Evolutionary conservation across 2,329 filamentous ascomycete genomes (phyloP).

Genomic region (Amauroascus verrucosus): DNA sequence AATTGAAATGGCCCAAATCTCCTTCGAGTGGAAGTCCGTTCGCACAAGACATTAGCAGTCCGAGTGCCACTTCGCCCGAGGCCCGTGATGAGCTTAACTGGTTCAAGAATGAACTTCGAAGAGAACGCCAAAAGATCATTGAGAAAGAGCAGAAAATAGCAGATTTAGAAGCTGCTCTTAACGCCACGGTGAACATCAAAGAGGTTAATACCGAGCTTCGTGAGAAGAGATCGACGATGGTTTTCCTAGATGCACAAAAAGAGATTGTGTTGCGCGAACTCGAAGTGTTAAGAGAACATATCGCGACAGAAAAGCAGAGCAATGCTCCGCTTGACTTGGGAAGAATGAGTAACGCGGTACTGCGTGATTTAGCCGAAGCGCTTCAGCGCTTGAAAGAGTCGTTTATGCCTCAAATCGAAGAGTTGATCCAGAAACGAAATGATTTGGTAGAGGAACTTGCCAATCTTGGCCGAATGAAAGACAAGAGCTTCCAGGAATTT

Average conservation of each 20-base stretch:
- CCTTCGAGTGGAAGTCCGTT: constrained; percentile 45
- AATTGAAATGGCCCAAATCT: constrained; percentile 60
- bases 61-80: constrained; percentile 51
- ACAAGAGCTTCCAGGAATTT: constrained; percentile 89
- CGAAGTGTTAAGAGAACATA: constrained; percentile 77
- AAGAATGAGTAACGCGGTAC: constrained; percentile 53
- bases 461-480: constrained; percentile 71
- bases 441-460: constrained; percentile 76
- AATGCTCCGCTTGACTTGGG: constrained; percentile 69
- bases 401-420: constrained; percentile 63
- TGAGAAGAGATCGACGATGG: constrained; percentile 93
- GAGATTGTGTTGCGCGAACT: constrained; percentile 92
- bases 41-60: constrained; percentile 59
- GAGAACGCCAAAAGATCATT: constrained; percentile 72
- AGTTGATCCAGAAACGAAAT: constrained; percentile 79
- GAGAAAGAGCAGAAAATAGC: constrained; percentile 79
- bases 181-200: constrained; percentile 53
- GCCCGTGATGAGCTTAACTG: constrained; percentile 53
- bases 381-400: constrained; percentile 68
- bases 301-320: constrained; percentile 74
- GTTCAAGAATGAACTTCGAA: constrained; percentile 61
- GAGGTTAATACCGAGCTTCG: constrained; percentile 76
- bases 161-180: constrained; percentile 57
- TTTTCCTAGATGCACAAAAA: constrained; percentile 83
- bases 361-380: constrained; percentile 53